Percentiles rank a stretch among this genome's conserved stretches.
These are phyloP conservation scores for Russula olivacea DNA, from an alignment of 768 basidiomycete genomes.

Conservation along the genomic window DNA sequence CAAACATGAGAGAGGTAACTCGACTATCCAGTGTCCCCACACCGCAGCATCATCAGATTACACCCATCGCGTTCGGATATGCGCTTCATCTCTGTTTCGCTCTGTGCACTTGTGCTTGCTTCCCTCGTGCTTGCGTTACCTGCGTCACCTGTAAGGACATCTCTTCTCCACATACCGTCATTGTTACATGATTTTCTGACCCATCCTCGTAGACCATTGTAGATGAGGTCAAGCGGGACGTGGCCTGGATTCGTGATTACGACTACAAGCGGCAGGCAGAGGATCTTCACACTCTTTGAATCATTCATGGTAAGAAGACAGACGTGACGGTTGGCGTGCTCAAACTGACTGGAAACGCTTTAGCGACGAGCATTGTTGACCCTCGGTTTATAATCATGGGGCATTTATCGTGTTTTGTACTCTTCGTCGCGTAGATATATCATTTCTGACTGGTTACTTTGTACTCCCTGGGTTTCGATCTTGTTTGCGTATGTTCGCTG, in stretches of 20 bases:
- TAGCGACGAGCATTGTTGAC: background rate
- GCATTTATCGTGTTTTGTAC: background rate
- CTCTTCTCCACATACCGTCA: no score
- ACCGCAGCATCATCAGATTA: background rate
- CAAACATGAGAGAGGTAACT: background rate
- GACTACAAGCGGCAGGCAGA: background rate
- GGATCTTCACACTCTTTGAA: no score
- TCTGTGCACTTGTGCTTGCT: conserved; percentile 5
- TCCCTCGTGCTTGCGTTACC: conserved; percentile 1
- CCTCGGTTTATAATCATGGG: background rate
- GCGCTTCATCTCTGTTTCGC: conserved; percentile 7
- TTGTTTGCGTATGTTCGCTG: background rate
- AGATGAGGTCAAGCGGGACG: background rate
- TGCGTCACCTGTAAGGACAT: conserved; percentile 8
- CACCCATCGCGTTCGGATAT: background rate
- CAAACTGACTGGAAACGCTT: background rate
- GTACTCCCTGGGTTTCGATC: background rate
- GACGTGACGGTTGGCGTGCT: background rate
- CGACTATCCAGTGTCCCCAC: background rate
- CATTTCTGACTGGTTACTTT: background rate
- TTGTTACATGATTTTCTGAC: background rate
- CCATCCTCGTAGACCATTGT: background rate
- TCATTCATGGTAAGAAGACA: background rate
- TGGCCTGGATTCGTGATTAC: rapidly evolving
- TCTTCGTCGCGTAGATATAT: background rate